Evolutionary conservation across 768 basidiomycete species (phyloP).

Genomic region (Galerina marginata): DNA sequence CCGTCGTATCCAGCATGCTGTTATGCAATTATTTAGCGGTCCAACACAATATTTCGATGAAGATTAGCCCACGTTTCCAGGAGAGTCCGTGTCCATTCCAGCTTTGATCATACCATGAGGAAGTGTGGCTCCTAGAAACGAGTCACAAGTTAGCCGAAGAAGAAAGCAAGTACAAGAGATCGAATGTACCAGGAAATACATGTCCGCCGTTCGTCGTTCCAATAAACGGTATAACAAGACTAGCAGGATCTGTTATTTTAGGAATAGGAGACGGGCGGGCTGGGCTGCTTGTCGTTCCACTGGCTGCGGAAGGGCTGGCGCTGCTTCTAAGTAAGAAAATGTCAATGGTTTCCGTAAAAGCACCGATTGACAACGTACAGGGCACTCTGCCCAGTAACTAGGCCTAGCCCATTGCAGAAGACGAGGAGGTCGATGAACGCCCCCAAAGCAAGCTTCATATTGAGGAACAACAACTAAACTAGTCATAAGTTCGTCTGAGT

Average conservation of each 20-base stretch:
- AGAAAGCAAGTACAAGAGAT: neutral
- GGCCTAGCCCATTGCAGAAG: neutral
- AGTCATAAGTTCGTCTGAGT: too few relatives aligned
- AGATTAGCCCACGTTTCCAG: slow-evolving; percentile 49
- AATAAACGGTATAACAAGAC: slow-evolving; percentile 63
- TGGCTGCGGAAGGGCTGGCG: slow-evolving; percentile 1
- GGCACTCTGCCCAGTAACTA: slow-evolving; percentile 14
- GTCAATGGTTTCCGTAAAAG: too few relatives aligned
- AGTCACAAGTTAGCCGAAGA: neutral
- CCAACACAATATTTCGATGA: neutral
- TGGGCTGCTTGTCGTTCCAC: neutral
- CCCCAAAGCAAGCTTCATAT: slow-evolving; percentile 8
- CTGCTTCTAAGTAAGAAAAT: slow-evolving; percentile 2
- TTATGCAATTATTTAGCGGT: neutral
- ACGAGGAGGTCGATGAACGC: neutral
- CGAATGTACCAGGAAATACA: slow-evolving; percentile 60
- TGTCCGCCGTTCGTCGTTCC: slow-evolving; percentile 71
- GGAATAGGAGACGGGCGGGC: slow-evolving; percentile 20
- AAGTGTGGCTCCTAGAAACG: slow-evolving; percentile 55
- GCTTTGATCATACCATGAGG: slow-evolving; percentile 76
- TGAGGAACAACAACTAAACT: neutral
- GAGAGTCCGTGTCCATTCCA: slow-evolving; percentile 71
- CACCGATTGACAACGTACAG: slow-evolving; percentile 6
- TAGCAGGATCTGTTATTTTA: slow-evolving; percentile 42
- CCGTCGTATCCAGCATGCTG: slow-evolving; percentile 57